Percentiles rank a stretch among this genome's conserved stretches.
Evolutionary conservation across 306 rosid genomes (phyloP).

Genomic region (Dryas drummondii): DNA sequence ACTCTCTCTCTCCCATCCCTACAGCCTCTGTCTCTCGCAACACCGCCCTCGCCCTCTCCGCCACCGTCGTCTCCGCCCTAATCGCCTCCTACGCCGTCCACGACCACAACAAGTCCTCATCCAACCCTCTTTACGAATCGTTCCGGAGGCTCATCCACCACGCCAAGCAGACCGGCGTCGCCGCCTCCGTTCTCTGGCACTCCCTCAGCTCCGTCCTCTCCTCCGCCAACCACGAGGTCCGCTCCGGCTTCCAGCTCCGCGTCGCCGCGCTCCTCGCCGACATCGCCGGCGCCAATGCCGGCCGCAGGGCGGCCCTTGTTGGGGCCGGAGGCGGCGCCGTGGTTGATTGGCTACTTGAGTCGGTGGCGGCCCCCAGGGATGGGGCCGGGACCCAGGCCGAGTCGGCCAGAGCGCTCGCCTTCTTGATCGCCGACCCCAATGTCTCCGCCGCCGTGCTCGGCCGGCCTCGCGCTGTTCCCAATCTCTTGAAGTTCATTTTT

Average conservation of each 20-base stretch:
- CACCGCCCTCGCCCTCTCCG: slow-evolving; percentile 49
- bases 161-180: slow-evolving; percentile 66
- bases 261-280: slow-evolving; percentile 92
- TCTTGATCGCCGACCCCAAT: slow-evolving; percentile 82
- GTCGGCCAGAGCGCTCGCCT: slow-evolving; percentile 91
- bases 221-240: slow-evolving; percentile 88
- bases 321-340: slow-evolving; percentile 93
- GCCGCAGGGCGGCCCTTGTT: slow-evolving; percentile 80
- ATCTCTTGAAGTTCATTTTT: slow-evolving; percentile 78
- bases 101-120: slow-evolving; percentile 16
- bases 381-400: slow-evolving; percentile 80
- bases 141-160: slow-evolving; percentile 53
- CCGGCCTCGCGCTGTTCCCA: slow-evolving; percentile 80
- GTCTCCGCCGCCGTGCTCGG: slow-evolving; percentile 76
- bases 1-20: slow-evolving; percentile 22
- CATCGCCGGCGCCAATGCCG: slow-evolving; percentile 72
- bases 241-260: slow-evolving; percentile 86
- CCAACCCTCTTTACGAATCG: slow-evolving; percentile 47
- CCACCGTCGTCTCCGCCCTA: slow-evolving; percentile 42
- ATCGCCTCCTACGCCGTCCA: slow-evolving; percentile 49
- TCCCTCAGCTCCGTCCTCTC: slow-evolving; percentile 80
- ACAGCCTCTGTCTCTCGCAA: slow-evolving; percentile 32
- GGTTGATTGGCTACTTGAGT: slow-evolving; percentile 87
- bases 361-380: slow-evolving; percentile 72
- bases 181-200: slow-evolving; percentile 84